Base-by-base conservation (phyloP, 2,329 filamentous ascomycete species). In the Fusarium xylarioides region DNA sequence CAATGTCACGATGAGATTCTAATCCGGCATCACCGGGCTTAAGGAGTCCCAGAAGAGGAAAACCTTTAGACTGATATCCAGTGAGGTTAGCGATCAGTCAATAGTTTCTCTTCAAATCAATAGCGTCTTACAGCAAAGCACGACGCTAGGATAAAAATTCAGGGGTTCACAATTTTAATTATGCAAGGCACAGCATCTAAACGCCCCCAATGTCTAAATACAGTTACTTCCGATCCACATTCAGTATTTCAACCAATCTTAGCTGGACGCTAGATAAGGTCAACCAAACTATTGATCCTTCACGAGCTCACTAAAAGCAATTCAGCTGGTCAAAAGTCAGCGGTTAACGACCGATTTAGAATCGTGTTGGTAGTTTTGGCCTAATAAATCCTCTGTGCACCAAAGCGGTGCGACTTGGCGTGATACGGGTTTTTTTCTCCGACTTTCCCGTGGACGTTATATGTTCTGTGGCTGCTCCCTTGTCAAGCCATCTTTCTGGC, bases 1-100 rank as follows among this genome's bases (percentile, higher is more conserved):
- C 26, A 19, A 4, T 19, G 4, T 14, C 5, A 26, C 10, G 14
- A 14, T 12, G 0, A 4, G 5, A 26, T 4, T 44, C 16, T 0
- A 5, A 14, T 19, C 16, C 30, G 47, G 47, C 3, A 19, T 50
- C 30, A 14, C 30, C 30, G 30, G 47, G 30, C 30, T 23, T 19
- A 34, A 23, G 7, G 23, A 26, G 23, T 44, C 12, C 42, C 42
- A 44, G 2, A 18, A 44, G 8, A 44, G 42, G 3, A 44, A 44
- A 18, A 0, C 15, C 1, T 26, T 23, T 21, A 34, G n/a, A n/a
- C 28, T 42, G 28, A 21, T 16, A 7, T 28, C 50, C 5, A 28
- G 16, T 38, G 50, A 16, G 52, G 35, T 15, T 26, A 35, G 28
- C 16, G 11, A 47, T 21, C 23, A 44, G 19, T 15, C 32, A 34